Evolutionary conservation across 768 basidiomycete species (phyloP), one percentile per base, ranked within the genome.

Genomic region (Suillus paluster): DNA sequence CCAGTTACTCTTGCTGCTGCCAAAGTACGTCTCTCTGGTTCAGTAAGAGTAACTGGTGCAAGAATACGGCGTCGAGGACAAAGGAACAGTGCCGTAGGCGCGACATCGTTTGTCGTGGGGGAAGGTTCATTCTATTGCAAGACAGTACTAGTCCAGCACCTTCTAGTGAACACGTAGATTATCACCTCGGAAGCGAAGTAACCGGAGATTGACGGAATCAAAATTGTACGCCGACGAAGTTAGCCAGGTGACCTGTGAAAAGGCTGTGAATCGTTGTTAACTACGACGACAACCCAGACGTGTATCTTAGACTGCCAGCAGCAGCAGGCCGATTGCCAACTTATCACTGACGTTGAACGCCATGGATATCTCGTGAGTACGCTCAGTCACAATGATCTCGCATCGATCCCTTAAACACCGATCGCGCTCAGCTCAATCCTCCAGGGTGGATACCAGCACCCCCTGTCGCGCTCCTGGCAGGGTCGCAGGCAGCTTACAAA

Each of bases 371-470:
- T 50, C 49, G 49, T 50, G 30, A 50, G 49, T 33, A 19, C 17
- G 11, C n/a, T 50, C 30, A 9, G n/a, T 30, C 6, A n/a, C 11
- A 30, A 49, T 19, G 6, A 33, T 33, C 30, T 50, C 27, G n/a
- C 11, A 49, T 50, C 36, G 6, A 38, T 12, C 5, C 38, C 27
- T 50, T 12, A n/a, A 33, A 33, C 6, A 1, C 30, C 0, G 11
- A 33, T 33, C 33, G 11, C 7, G 4, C 8, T 54, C 62, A 89
- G 92, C 21, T 95, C 93, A 8, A 83, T 94, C 68, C 84, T 95
- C 30, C 93, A 97, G 74, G 97, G 97, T 63, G 97, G 97, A 44
- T 98, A 98, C 80, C 89, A 92, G 62, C 95, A 98, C 77, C 92
- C 95, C n/a, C 85, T 94, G 66, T 84, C 95, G 6, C 90, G 97